Conservation (phyloP, 306 rosid species). For the Acmispon strigosus region DNA sequence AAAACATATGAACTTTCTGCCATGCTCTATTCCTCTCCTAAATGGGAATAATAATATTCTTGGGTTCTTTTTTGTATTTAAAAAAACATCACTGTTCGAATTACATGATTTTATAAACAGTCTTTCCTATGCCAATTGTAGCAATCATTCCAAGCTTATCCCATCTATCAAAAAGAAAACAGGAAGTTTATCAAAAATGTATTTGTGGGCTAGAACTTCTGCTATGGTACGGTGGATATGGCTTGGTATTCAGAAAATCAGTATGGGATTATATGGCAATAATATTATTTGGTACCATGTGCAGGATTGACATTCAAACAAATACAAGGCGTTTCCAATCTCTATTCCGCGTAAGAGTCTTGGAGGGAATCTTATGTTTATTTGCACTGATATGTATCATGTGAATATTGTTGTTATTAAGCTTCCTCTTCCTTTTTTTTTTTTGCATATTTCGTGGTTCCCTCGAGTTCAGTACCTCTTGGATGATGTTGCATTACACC, state of each 20-base stretch:
- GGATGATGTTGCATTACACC: slow-evolving; percentile 81
- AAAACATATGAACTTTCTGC: not conserved
- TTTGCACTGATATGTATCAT: not conserved
- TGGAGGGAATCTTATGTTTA: slow-evolving; percentile 5
- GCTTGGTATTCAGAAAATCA: slow-evolving; percentile 1
- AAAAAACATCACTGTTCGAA: not conserved
- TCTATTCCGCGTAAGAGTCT: slow-evolving; percentile 68
- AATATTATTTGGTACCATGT: slow-evolving; percentile 19
- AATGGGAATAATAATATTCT: slow-evolving; percentile 2
- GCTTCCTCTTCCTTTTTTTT: not conserved
- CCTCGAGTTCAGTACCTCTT: slow-evolving; percentile 70
- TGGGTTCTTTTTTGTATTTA: not conserved
- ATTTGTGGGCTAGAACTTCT: not conserved
- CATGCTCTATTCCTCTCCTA: not conserved
- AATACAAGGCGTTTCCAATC: slow-evolving; percentile 76
- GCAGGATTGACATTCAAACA: slow-evolving; percentile 95
- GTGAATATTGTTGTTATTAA: not conserved
- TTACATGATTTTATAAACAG: not conserved
- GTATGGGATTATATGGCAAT: not conserved
- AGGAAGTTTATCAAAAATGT: not conserved
- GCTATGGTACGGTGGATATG: not conserved
- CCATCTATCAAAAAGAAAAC: not conserved
- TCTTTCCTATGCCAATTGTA: slow-evolving; percentile 4
- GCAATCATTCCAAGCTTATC: not conserved
- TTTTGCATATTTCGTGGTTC: slow-evolving; percentile 18